phyloP scores from a whole-genome alignment of 495 filamentous ascomycete species.

The Aspergillus funiculosus region DNA sequence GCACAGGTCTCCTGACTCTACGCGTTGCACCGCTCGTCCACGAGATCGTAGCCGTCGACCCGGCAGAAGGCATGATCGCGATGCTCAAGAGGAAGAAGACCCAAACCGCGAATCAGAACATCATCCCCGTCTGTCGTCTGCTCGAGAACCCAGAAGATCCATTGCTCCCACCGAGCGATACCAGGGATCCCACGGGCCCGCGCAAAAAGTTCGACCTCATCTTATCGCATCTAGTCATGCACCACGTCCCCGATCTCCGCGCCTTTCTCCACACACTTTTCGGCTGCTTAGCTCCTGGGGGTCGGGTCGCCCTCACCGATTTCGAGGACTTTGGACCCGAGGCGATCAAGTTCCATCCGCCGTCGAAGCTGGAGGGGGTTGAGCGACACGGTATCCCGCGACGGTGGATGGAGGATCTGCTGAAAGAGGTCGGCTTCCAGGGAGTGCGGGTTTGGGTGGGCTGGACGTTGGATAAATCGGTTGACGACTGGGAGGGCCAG shows the following conservation, averaged over 20 bases:
- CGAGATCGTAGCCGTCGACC: conserved; percentile 38
- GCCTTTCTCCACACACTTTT: conserved; percentile 35
- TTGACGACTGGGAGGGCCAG: conserved; percentile 35
- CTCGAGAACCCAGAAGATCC: conserved; percentile 32
- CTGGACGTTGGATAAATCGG: conserved; percentile 42
- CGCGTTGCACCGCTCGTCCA: conserved; percentile 40
- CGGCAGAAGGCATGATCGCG: conserved; percentile 48
- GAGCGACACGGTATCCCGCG: conserved; percentile 47
- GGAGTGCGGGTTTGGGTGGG: conserved; percentile 38
- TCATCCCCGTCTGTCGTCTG: conserved; percentile 21
- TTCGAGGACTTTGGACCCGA: conserved; percentile 53
- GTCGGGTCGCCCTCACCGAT: conserved; percentile 47
- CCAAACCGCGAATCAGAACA: conserved; percentile 6
- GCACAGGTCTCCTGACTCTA: conserved; percentile 50
- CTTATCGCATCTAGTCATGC: conserved; percentile 47
- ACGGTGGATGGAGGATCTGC: conserved; percentile 30
- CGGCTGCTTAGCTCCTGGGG: conserved; percentile 39
- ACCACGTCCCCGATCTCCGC: conserved; percentile 46
- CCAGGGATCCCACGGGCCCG: not conserved
- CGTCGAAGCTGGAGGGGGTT: conserved; percentile 46
- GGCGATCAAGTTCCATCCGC: conserved; percentile 47
- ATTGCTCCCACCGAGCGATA: conserved; percentile 15
- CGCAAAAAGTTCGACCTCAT: conserved; percentile 42
- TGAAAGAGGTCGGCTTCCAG: conserved; percentile 43
- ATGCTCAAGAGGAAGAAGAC: conserved; percentile 39